Evolutionary conservation across 495 filamentous ascomycete genomes (phyloP).

Genomic region (Xylaria grammica): DNA sequence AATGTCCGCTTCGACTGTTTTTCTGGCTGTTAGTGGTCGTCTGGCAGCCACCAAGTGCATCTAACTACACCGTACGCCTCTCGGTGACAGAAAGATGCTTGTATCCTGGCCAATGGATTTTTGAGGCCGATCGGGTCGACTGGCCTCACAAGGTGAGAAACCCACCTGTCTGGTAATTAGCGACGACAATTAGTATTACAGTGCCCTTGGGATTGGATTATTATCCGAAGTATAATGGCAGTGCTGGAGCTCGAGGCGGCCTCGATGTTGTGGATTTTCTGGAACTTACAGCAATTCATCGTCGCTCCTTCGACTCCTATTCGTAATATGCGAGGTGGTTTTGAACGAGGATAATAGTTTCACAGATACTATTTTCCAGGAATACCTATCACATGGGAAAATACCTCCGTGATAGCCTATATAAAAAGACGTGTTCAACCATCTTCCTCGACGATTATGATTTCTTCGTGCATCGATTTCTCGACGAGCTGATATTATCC

Average conservation of each 20-base stretch:
- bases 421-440: slow-evolving; percentile 3
- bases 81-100: neutral
- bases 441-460: neutral
- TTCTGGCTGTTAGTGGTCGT: neutral
- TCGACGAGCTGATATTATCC: neutral
- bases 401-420: neutral
- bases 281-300: neutral
- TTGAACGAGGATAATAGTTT: neutral
- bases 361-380: neutral
- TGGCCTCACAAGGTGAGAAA: neutral
- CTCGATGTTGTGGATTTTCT: neutral
- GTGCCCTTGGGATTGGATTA: neutral
- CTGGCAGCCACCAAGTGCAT: neutral
- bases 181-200: neutral
- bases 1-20: neutral
- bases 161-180: neutral
- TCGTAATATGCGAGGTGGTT: neutral
- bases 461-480: neutral
- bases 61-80: neutral
- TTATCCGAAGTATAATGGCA: neutral
- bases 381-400: neutral
- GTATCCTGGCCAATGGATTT: neutral
- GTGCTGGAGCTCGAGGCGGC: slow-evolving; percentile 5
- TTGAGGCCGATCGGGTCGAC: neutral
- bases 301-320: neutral